Evolutionary conservation across 257 asterid species (phyloP).

Genomic region (Solanum ossicruentum): DNA sequence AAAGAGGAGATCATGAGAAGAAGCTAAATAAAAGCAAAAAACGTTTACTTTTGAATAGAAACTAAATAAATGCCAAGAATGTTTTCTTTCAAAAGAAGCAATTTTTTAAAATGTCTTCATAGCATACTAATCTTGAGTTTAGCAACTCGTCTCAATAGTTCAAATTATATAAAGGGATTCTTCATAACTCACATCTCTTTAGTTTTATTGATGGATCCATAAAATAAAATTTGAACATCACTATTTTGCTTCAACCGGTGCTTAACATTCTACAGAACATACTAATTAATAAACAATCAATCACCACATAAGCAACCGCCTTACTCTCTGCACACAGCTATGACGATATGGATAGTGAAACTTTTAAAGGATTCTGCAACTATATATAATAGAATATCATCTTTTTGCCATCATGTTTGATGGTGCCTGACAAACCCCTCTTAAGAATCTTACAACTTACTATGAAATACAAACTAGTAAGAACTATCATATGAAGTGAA

Average conservation of each 20-base stretch:
- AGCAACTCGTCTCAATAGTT: background rate
- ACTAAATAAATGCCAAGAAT: background rate
- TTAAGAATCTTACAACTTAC: background rate
- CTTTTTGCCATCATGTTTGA: background rate
- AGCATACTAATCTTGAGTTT: background rate
- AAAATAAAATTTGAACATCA: background rate
- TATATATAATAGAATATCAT: background rate
- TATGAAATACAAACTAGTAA: background rate
- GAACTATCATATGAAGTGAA: background rate
- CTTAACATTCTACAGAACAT: background rate
- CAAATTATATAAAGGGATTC: background rate
- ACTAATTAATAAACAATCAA: background rate
- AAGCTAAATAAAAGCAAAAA: background rate
- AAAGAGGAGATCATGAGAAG: background rate
- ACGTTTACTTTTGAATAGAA: background rate
- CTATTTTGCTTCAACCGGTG: background rate
- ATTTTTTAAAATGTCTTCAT: background rate
- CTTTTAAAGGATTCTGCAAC: background rate
- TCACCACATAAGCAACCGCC: background rate
- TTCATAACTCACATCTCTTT: background rate
- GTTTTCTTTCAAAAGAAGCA: background rate
- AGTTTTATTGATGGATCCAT: background rate
- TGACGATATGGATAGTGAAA: background rate
- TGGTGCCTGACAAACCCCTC: background rate
- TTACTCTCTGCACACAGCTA: background rate